phyloP scores from a whole-genome alignment of 176 grass and related monocot species.

The Hordeum vulgare region DNA sequence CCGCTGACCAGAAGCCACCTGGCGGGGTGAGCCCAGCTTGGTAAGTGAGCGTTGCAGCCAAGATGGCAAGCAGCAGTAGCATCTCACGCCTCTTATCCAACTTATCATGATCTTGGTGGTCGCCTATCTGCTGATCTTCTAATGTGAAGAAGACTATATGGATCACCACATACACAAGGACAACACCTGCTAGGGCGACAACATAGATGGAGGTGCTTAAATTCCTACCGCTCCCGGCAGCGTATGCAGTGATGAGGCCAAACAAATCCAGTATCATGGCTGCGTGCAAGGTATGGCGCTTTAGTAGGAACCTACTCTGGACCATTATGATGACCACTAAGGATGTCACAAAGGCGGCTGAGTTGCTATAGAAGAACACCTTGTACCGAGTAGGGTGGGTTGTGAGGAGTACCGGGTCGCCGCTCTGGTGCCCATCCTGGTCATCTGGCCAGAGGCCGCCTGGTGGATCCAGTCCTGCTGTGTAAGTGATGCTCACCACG shows the following conservation, averaged over 20 bases:
- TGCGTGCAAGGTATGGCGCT: neutral
- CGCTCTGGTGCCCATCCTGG: neutral
- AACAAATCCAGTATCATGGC: constrained; percentile 17
- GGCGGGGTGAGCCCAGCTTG: constrained; percentile 30
- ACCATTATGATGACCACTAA: constrained; percentile 23
- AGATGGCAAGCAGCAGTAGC: constrained; percentile 7
- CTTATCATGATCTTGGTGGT: neutral
- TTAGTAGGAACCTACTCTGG: neutral
- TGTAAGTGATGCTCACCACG: constrained; percentile 24
- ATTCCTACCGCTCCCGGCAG: neutral
- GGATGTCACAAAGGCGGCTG: constrained; percentile 18
- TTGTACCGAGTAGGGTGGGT: neutral
- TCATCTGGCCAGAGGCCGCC: constrained; percentile 22
- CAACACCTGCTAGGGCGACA: neutral
- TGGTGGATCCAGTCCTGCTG: constrained; percentile 23
- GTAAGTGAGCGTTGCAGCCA: constrained; percentile 1
- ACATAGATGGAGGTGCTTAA: constrained; percentile 9
- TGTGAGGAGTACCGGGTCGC: neutral
- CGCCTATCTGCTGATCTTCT: neutral
- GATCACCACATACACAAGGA: neutral
- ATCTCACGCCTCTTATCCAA: neutral
- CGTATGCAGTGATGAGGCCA: constrained; percentile 22
- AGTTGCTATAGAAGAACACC: constrained; percentile 33
- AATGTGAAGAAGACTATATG: neutral
- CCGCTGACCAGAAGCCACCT: neutral